These are phyloP conservation scores for Azolla pinnata DNA, from an alignment of 75 land plant species.

Conservation along the genomic window DNA sequence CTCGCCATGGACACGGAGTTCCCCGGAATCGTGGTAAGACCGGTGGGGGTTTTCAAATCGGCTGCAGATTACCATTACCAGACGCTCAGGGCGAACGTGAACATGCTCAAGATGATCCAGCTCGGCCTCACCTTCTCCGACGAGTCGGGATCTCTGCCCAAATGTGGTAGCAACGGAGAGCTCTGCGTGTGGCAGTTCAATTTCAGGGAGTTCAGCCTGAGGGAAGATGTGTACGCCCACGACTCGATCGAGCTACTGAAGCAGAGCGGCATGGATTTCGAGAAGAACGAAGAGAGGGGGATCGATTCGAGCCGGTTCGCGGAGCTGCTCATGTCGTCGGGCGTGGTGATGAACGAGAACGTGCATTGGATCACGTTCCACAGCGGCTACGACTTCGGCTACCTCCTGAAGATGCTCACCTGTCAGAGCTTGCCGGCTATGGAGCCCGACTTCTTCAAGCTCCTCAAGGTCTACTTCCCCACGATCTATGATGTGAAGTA, in stretches of 20 bases:
- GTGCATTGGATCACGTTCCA: slow-evolving; percentile 66
- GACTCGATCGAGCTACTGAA: slow-evolving; percentile 63
- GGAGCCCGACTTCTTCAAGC: slow-evolving; percentile 41
- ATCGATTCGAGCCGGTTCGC: slow-evolving; percentile 46
- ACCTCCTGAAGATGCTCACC: slow-evolving; percentile 51
- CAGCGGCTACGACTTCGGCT: slow-evolving; percentile 52
- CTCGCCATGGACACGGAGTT: slow-evolving; percentile 89
- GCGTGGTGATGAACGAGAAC: slow-evolving; percentile 43
- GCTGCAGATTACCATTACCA: slow-evolving; percentile 38
- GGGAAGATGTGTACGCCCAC: slow-evolving; percentile 43
- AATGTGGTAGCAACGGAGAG: slow-evolving; percentile 33
- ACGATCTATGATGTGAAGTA: slow-evolving; percentile 58
- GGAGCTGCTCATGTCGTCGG: slow-evolving; percentile 67
- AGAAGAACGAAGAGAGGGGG: slow-evolving; percentile 43
- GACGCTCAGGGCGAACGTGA: slow-evolving; percentile 56
- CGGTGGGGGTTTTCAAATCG: slow-evolving; percentile 15
- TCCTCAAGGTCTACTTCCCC: slow-evolving; percentile 43
- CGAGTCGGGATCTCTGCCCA: slow-evolving; percentile 34
- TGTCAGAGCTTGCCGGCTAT: slow-evolving; percentile 38
- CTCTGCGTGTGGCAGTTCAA: slow-evolving; percentile 71
- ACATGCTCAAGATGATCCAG: slow-evolving; percentile 61
- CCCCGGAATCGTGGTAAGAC: slow-evolving; percentile 58
- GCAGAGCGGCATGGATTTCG: slow-evolving; percentile 68
- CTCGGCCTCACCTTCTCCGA: slow-evolving; percentile 63
- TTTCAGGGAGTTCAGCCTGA: slow-evolving; percentile 49